Evolutionary conservation across 805 yeast species (phyloP), one percentile per base, ranked within the genome.

Genomic region (Candida multigemmis): DNA sequence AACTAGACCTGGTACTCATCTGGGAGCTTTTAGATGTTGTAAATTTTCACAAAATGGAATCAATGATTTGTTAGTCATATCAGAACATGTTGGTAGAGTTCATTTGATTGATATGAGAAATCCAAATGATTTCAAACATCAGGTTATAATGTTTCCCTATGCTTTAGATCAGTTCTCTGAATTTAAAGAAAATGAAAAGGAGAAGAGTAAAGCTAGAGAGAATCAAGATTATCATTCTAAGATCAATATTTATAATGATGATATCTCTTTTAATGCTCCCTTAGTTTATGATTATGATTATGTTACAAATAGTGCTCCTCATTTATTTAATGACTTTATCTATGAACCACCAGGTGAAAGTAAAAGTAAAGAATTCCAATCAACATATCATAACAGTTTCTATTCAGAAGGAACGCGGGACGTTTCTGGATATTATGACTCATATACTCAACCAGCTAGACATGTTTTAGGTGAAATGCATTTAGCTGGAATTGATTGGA

Each of bases 41-140:
- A 60, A 62, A 38, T 56, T 67, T 23, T 60, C 67, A 18, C 31
- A 61, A 54, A 33, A 60, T 50, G 78, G 83, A 4, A 60, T 79
- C 10, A 87, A 79, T 40, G 95, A 87, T 50, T 51, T 85, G 33
- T 56, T 87, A 31, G 71, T 81, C 28, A 64, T 87, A 3, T 69
- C 80, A 28, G 96, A 87, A 48, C 95, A 87, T 41, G 79, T 75
- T 28, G 93, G 94, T 0, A 65, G 94, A 28, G 81, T 87, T 3
- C 97, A 87, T 53, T 60, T 86, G 31, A 60, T 87, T 15, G 96
- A 87, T 48, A 66, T 85, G 14, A 68, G 94, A 35, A 72, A 80
- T 42, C 70, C 74, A 37, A 40, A 44, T 21, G 38, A 41, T 11
- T 42, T 34, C 23, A 75, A 80, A 39, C 89, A 82, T 45, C 89